Evolutionary conservation across 495 filamentous ascomycete species (phyloP).

Genomic region (Margaritispora aquatica): DNA sequence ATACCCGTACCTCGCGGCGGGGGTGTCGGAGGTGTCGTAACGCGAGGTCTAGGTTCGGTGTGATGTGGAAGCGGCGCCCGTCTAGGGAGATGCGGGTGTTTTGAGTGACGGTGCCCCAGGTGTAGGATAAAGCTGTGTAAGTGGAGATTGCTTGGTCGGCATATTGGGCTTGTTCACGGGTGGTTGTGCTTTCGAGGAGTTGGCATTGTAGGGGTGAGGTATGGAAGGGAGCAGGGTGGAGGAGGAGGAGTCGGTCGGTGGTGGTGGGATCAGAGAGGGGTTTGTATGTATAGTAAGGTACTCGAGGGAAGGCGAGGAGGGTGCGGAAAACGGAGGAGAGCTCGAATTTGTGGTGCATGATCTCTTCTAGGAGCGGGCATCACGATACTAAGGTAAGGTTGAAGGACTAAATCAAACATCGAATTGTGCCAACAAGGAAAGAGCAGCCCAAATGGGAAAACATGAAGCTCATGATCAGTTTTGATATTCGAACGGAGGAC

Average conservation of each 20-base stretch:
- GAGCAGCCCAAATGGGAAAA: too few relatives aligned
- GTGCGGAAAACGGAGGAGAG: slow-evolving; percentile 2
- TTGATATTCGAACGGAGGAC: too few relatives aligned
- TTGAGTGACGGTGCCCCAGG: not conserved
- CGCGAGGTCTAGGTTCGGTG: not conserved
- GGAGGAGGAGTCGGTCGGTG: slow-evolving; percentile 7
- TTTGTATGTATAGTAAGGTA: not conserved
- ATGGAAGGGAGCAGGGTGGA: slow-evolving; percentile 4
- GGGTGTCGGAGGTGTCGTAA: not conserved
- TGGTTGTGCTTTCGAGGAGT: slow-evolving; percentile 15
- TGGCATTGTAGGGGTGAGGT: slow-evolving; percentile 9
- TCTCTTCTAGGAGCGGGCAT: too few relatives aligned
- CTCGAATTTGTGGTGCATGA: slow-evolving; percentile 6
- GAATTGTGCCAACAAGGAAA: too few relatives aligned
- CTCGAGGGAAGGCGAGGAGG: not conserved
- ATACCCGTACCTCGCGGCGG: not conserved
- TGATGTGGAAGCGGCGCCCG: not conserved
- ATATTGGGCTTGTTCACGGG: slow-evolving; percentile 2
- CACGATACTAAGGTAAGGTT: too few relatives aligned
- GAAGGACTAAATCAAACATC: too few relatives aligned
- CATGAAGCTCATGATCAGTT: too few relatives aligned
- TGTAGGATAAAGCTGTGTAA: not conserved
- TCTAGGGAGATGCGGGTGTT: not conserved
- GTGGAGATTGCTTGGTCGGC: slow-evolving; percentile 9
- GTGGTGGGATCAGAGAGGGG: not conserved